Base-by-base conservation (phyloP, 2,329 filamentous ascomycete species). In the Ophiocordyceps robertsii region DNA sequence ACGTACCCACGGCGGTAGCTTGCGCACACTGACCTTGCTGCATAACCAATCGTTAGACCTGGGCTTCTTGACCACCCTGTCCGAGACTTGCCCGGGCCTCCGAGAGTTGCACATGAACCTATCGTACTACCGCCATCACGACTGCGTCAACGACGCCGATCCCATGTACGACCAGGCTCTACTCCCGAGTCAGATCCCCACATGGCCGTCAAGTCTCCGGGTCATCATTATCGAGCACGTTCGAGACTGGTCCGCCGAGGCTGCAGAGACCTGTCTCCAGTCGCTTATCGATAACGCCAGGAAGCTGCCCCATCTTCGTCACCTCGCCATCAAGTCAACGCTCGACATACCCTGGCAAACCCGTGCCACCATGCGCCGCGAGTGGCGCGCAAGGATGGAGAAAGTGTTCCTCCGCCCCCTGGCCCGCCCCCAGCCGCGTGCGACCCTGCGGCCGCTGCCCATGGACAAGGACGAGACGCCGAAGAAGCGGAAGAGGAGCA, bases 1-100 rank as follows among this genome's bases (percentile, higher is more conserved):
- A 35, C 56, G 67, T 6, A 73, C 73, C 1, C 78, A 85, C 51
- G 89, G 88, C 0, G 61, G 66, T 19, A 64, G 75, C n/a, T 65
- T 96, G 19, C 72, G 73, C 41, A 73, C 74, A 32, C 68, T 96
- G 8, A 73, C 70, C 1, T 66, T 95, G 6, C 75, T 82, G 42
- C 84, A 94, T 60, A 94, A 94, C 53, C 80, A 85, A 47, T 78
- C 81, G 3, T 67, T 95, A 33, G 82, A 80, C 52, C 63, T 95
- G 35, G 76, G 72, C 0, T 95, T 95, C 53, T 67, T 92, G 7
- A 72, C 77, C 0, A 60, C 71, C 24, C 62, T 96, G 38, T 77
- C 74, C 16, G 58, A 64, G 4, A 70, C 73, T 2, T 95, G 88
- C 54, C 85, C 86, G 0, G 68, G 70, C 4, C 68, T 96, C 6